phyloP scores from a whole-genome alignment of 2,329 filamentous ascomycete genomes.

The Fusarium praegraminearum region DNA sequence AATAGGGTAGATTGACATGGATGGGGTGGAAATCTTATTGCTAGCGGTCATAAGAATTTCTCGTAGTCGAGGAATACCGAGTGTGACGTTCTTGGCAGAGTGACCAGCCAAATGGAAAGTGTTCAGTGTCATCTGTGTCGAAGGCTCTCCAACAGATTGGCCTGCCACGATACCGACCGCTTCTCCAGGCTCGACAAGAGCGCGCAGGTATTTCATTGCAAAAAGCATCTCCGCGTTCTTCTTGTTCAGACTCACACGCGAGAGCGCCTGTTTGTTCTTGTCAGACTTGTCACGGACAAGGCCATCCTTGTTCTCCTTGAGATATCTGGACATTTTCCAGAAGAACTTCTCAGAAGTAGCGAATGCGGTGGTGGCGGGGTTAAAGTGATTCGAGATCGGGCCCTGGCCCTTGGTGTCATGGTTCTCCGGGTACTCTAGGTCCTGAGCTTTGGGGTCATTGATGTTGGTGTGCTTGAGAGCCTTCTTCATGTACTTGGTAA shows the following conservation, averaged over 20 bases:
- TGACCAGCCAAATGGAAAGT: slow-evolving; percentile 99
- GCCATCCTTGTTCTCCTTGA: slow-evolving; percentile 78
- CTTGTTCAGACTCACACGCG: slow-evolving; percentile 63
- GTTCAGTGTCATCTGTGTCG: slow-evolving; percentile 99
- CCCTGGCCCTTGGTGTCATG: slow-evolving; percentile 72
- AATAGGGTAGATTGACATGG: slow-evolving; percentile 86
- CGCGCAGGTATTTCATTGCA: slow-evolving; percentile 92
- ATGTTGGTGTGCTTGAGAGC: slow-evolving; percentile 78
- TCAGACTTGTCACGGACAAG: slow-evolving; percentile 63
- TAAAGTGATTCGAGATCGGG: slow-evolving; percentile 78
- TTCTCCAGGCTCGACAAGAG: slow-evolving; percentile 93
- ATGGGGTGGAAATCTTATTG: slow-evolving; percentile 86
- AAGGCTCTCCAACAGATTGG: slow-evolving; percentile 96
- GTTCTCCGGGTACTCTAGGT: slow-evolving; percentile 79
- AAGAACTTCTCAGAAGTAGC: slow-evolving; percentile 92
- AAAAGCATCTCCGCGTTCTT: slow-evolving; percentile 87
- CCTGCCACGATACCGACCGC: slow-evolving; percentile 97
- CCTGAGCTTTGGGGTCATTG: slow-evolving; percentile 69
- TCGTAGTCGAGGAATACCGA: slow-evolving; percentile 95
- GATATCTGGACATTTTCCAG: slow-evolving; percentile 77
- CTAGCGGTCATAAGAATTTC: slow-evolving; percentile 99
- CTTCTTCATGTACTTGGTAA: slow-evolving; percentile 83
- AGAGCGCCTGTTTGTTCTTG: slow-evolving; percentile 44
- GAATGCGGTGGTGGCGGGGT: slow-evolving; percentile 82
- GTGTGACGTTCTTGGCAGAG: slow-evolving; percentile 97